phyloP scores from a whole-genome alignment of 139 green algal genomes.

The Zygnema cylindricum region DNA sequence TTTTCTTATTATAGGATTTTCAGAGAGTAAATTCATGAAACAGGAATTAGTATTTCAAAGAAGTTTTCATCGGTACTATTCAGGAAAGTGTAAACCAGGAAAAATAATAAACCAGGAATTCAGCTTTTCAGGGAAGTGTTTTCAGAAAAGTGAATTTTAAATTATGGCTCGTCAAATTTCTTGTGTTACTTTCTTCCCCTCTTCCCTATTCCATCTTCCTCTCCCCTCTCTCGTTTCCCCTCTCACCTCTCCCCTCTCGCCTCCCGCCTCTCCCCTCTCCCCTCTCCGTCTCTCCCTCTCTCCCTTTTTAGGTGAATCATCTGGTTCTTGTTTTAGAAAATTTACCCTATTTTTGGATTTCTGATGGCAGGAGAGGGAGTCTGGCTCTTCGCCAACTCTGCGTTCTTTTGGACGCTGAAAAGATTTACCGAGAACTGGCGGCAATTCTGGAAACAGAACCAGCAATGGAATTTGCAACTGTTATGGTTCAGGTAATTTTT shows the following conservation, averaged over 20 bases:
- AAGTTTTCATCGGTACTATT: too few relatives aligned
- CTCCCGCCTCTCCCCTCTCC: background rate
- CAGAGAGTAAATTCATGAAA: too few relatives aligned
- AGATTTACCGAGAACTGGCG: constrained; percentile 68
- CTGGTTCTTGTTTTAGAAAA: background rate
- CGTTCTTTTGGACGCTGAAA: constrained; percentile 48
- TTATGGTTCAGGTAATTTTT: constrained; percentile 58
- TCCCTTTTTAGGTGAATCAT: background rate
- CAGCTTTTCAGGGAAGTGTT: too few relatives aligned
- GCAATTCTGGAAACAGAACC: constrained; percentile 74
- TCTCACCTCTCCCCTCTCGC: background rate
- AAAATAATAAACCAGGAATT: too few relatives aligned
- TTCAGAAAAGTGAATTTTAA: too few relatives aligned
- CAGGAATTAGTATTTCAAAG: too few relatives aligned
- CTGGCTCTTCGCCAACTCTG: constrained; percentile 41
- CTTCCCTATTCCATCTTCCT: background rate
- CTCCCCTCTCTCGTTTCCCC: background rate
- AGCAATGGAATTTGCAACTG: constrained; percentile 80
- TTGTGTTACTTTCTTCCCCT: background rate
- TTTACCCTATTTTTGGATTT: background rate
- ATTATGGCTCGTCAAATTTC: too few relatives aligned
- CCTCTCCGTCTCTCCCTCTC: background rate
- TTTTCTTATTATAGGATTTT: too few relatives aligned
- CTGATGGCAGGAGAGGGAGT: constrained; percentile 46
- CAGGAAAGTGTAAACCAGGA: too few relatives aligned